Evolutionary conservation across 257 asterid species (phyloP), one percentile per base, ranked within the genome.

Genomic region (Echium plantagineum): DNA sequence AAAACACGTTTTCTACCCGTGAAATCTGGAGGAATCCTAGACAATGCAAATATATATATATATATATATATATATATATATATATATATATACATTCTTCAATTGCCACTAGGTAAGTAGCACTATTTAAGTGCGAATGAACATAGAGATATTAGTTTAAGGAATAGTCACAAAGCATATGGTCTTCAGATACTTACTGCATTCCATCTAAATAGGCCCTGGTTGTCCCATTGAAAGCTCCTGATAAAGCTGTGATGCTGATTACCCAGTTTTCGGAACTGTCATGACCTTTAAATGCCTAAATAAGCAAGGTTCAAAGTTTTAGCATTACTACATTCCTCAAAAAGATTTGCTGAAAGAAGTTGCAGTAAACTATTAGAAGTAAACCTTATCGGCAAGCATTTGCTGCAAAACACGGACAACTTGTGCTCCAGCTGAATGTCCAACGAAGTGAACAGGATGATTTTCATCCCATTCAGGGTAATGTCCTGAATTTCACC

Each of bases 401-500:
- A 88, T 88, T 82, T 88, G 95, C 74, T 93, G 98, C 81, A 93
- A 75, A 71, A 86, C 85, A 9, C 97, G 86, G 55, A 76, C 87
- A 59, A 93, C 98, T 68, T 89, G 98, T 0, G 87, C 98, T 35
- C 98, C 98, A 1, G 98, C 98, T 13, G 97, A 93, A 80, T 93
- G 98, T 66, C 98, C 97, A 58, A 89, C 94, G 63, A 86, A 84
- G 74, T 93, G 98, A 73, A 93, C 76, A 15, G 91, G 98, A 53
- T 89, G 96, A 74, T 89, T 82, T 78, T 81, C 97, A 72, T 93
- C 96, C 98, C 96, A 93, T 72, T 86, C 94, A 57, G 95, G 94
- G 63, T 89, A 89, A 68, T 93, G 84, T 47, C 98, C 98, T 93
- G 72, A 57, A 19, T 58, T 60, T 48, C 15, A 63, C 38, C 22